Percentiles rank a stretch among this genome's conserved stretches.
These are phyloP conservation scores for Neurospora sp. DNA, from an alignment of 495 filamentous ascomycete genomes.

Conservation along the genomic window DNA sequence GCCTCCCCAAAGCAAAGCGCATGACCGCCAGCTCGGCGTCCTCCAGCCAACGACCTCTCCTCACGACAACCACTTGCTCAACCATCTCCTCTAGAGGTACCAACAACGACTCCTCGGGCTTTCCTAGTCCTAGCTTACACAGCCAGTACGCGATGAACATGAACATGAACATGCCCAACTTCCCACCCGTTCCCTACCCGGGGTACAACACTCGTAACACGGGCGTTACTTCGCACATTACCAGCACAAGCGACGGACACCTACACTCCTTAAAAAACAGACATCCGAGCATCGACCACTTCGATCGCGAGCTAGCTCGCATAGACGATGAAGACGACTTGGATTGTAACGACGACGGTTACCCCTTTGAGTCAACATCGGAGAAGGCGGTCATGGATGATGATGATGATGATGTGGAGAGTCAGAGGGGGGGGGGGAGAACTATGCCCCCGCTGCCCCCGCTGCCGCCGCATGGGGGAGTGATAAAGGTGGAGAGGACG, in stretches of 20 bases:
- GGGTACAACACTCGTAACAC: not conserved
- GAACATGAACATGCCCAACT: not conserved
- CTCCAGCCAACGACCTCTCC: not conserved
- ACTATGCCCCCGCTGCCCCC: not conserved
- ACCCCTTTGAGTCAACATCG: not conserved
- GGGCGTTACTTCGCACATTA: not conserved
- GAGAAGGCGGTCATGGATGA: not conserved
- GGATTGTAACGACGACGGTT: not conserved
- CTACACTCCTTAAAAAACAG: not conserved
- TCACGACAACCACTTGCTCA: not conserved
- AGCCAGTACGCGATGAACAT: not conserved
- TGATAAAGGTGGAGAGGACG: not conserved
- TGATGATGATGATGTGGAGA: not conserved
- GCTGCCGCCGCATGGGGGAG: not conserved
- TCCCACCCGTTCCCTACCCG: not conserved
- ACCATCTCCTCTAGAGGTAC: not conserved
- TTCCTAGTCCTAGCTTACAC: not conserved
- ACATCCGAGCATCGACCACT: not conserved
- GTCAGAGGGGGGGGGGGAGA: not conserved
- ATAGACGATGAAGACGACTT: constrained; percentile 4
- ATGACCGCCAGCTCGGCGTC: not conserved
- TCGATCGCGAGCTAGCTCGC: constrained; percentile 5
- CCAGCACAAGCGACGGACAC: not conserved
- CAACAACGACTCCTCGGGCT: not conserved
- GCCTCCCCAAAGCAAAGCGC: not conserved